Percentiles rank a stretch among this genome's conserved stretches.
Evolutionary conservation across 345 rosid genomes (phyloP).

Genomic region (Brassica incana): DNA sequence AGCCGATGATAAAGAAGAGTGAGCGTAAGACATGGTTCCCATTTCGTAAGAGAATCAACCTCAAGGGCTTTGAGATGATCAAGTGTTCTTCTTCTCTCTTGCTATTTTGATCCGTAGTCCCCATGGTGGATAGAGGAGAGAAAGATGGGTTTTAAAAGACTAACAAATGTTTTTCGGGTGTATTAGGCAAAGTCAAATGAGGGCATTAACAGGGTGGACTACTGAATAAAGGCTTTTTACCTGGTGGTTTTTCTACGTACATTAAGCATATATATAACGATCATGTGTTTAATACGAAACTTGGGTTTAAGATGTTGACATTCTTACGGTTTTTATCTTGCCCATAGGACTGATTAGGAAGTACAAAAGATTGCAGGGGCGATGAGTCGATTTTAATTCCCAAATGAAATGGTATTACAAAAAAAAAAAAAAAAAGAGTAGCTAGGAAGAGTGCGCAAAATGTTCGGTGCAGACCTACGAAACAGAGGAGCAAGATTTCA

Average conservation of each 20-base stretch:
- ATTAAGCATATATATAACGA: background rate
- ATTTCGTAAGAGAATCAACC: constrained; percentile 9
- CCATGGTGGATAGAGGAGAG: constrained; percentile 17
- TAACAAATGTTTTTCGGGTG: background rate
- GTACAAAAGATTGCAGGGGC: constrained; percentile 1
- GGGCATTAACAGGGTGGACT: background rate
- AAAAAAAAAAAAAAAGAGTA: background rate
- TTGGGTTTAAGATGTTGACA: constrained; percentile 12
- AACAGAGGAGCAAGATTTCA: background rate
- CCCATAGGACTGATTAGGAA: constrained; percentile 6
- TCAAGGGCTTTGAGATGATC: constrained; percentile 29
- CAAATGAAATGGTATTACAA: background rate
- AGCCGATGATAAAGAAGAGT: constrained; percentile 42
- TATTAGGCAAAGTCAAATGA: constrained; percentile 23
- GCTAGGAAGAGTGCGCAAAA: background rate
- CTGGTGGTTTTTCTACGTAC: background rate
- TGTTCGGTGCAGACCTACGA: constrained; percentile 30
- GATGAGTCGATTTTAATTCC: background rate
- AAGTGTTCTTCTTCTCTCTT: constrained; percentile 35
- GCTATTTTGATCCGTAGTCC: background rate
- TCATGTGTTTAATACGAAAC: constrained; percentile 3
- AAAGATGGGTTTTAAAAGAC: background rate
- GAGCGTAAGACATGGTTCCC: constrained; percentile 18
- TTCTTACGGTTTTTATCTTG: background rate
- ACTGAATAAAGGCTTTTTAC: too few species aligned